Conservation (phyloP, 352 stramenopile species). For the Globisporangium parvum region DNA sequence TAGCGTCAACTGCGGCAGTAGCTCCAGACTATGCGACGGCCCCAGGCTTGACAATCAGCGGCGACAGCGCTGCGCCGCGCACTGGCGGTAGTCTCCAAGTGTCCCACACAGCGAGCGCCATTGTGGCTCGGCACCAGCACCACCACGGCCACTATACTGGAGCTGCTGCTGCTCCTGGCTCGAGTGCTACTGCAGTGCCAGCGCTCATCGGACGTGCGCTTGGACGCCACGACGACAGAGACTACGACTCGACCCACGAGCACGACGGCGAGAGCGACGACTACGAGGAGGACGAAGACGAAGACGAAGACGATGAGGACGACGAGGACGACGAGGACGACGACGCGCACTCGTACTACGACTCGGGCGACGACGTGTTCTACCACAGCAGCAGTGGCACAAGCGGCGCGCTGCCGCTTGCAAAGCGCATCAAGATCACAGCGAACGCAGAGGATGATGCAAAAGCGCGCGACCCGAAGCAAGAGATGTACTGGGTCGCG, state of each 20-base stretch:
- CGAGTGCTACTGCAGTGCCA: neutral
- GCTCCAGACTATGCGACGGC: neutral
- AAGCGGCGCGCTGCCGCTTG: slow-evolving; percentile 18
- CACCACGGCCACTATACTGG: neutral
- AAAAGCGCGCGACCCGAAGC: slow-evolving; percentile 14
- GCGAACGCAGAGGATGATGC: slow-evolving; percentile 3
- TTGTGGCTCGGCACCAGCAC: neutral
- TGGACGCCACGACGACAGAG: slow-evolving; percentile 3
- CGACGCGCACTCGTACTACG: slow-evolving; percentile 38
- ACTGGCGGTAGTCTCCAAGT: neutral
- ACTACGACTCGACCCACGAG: slow-evolving; percentile 14
- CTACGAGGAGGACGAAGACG: slow-evolving; percentile 15
- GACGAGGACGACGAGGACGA: slow-evolving; percentile 42
- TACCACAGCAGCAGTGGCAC: slow-evolving; percentile 12
- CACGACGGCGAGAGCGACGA: slow-evolving; percentile 14
- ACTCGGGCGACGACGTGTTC: slow-evolving; percentile 48
- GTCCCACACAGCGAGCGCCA: neutral
- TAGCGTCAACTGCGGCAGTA: neutral
- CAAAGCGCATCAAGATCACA: slow-evolving; percentile 50
- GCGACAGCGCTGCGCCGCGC: neutral
- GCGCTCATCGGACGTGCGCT: slow-evolving; percentile 6
- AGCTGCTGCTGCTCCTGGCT: neutral
- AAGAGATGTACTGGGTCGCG: slow-evolving; percentile 59
- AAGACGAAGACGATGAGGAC: slow-evolving; percentile 41
- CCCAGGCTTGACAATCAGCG: slow-evolving; percentile 6